phyloP scores from a whole-genome alignment of 2,329 filamentous ascomycete genomes.

The Calonectria honghensis region DNA sequence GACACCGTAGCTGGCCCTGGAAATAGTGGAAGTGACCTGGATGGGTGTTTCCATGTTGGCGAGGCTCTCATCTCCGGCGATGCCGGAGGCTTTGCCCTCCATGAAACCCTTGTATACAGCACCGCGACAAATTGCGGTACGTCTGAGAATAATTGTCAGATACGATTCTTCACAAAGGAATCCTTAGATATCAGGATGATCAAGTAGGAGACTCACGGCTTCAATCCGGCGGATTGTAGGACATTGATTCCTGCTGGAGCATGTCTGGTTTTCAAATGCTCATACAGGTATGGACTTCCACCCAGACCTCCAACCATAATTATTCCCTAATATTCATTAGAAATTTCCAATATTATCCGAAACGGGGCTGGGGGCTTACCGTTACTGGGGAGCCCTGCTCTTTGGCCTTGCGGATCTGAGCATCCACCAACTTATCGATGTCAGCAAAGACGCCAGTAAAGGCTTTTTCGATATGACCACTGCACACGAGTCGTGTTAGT shows the following conservation, averaged over 20 bases:
- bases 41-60: slow-evolving; percentile 21
- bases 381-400: slow-evolving; percentile 17
- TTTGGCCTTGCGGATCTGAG: slow-evolving; percentile 10
- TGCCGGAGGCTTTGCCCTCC: neutral
- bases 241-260: slow-evolving; percentile 4
- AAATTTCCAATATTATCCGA: neutral
- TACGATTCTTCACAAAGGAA: neutral
- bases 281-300: slow-evolving; percentile 27
- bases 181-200: neutral
- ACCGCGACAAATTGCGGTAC: slow-evolving; percentile 32
- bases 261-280: slow-evolving; percentile 1
- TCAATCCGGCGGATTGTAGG: slow-evolving; percentile 21
- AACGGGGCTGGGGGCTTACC: neutral
- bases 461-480: slow-evolving; percentile 21
- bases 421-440: slow-evolving; percentile 20
- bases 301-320: slow-evolving; percentile 31
- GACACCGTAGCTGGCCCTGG: slow-evolving; percentile 29
- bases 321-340: slow-evolving; percentile 4
- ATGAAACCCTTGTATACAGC: slow-evolving; percentile 36
- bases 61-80: neutral
- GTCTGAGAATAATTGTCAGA: neutral
- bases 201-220: slow-evolving; percentile 19
- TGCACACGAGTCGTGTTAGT: neutral
- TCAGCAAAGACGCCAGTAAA: slow-evolving; percentile 16
- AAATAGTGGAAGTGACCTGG: slow-evolving; percentile 20